These are phyloP conservation scores for Tetracentron sinense DNA, from an alignment of 164 flowering plant species.

Conservation along the genomic window DNA sequence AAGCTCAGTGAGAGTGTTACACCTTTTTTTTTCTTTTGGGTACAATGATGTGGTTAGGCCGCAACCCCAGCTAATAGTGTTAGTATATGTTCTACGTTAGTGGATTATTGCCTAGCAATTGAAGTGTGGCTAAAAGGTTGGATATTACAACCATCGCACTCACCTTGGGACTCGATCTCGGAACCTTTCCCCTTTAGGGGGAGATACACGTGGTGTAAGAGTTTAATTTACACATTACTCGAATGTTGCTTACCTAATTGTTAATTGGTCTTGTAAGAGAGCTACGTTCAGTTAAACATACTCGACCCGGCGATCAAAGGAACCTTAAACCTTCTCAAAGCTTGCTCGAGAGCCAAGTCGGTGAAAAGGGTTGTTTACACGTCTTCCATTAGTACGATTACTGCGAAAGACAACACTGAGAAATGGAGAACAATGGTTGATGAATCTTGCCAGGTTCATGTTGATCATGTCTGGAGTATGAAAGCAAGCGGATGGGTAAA, in stretches of 20 bases:
- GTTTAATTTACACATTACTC: no score
- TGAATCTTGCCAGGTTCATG: slow-evolving; percentile 53
- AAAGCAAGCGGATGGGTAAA: slow-evolving; percentile 81
- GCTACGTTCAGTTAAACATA: slow-evolving; percentile 40
- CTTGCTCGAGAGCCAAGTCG: slow-evolving; percentile 47
- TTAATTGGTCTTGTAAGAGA: slow-evolving; percentile 41
- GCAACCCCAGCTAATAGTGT: no score
- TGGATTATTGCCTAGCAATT: not conserved
- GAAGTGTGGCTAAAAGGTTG: no score
- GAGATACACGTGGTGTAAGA: no score
- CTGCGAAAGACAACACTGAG: slow-evolving; percentile 49
- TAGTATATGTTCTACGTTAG: no score
- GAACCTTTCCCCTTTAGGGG: no score
- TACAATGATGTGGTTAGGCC: no score
- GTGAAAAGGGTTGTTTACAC: slow-evolving; percentile 64
- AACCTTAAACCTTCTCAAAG: slow-evolving; percentile 50
- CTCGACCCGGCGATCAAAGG: slow-evolving; percentile 64
- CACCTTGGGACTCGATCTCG: no score
- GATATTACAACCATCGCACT: no score
- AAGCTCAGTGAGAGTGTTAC: no score
- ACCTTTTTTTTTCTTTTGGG: no score
- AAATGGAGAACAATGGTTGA: slow-evolving; percentile 50
- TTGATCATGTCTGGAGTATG: slow-evolving; percentile 37
- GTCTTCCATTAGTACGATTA: slow-evolving; percentile 70
- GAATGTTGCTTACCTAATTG: not conserved